Percentiles rank a stretch among this genome's conserved stretches.
Conservation (phyloP, 345 rosid species). For the Gossypium turneri region DNA sequence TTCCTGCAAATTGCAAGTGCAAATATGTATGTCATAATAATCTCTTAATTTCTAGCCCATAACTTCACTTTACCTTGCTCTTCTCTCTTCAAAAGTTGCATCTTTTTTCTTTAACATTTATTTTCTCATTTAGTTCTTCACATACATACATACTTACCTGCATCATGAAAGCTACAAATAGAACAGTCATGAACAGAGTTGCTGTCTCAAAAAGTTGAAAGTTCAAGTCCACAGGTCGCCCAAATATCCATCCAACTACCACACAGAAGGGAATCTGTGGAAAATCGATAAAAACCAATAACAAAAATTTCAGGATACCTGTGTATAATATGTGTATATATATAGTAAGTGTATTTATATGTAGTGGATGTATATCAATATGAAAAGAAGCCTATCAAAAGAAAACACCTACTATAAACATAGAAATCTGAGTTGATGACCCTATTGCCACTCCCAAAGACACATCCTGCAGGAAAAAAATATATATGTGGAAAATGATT, state of each 20-base stretch:
- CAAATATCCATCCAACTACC: constrained; percentile 80
- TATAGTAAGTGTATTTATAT: too few species aligned
- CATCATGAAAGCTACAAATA: constrained; percentile 75
- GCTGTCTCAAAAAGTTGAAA: constrained; percentile 89
- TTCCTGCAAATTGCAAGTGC: constrained; percentile 46
- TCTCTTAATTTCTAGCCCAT: neutral
- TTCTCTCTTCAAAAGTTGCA: too few species aligned
- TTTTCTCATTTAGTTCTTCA: neutral
- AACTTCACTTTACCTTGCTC: neutral
- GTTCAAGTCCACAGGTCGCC: constrained; percentile 70
- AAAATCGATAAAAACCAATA: neutral
- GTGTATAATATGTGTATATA: neutral
- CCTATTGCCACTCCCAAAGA: constrained; percentile 5
- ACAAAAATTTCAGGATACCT: neutral
- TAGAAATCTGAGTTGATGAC: neutral
- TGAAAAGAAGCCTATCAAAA: neutral
- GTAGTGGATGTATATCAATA: neutral
- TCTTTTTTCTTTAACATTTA: neutral
- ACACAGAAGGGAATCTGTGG: constrained; percentile 77
- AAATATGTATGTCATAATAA: neutral
- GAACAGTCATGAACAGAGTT: constrained; percentile 63
- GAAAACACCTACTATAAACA: neutral
- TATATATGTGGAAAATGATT: neutral
- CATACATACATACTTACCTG: constrained; percentile 45
- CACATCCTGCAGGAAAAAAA: neutral